Evolutionary conservation across 164 flowering plant species (phyloP).

Genomic region (Tetracentron sinense): DNA sequence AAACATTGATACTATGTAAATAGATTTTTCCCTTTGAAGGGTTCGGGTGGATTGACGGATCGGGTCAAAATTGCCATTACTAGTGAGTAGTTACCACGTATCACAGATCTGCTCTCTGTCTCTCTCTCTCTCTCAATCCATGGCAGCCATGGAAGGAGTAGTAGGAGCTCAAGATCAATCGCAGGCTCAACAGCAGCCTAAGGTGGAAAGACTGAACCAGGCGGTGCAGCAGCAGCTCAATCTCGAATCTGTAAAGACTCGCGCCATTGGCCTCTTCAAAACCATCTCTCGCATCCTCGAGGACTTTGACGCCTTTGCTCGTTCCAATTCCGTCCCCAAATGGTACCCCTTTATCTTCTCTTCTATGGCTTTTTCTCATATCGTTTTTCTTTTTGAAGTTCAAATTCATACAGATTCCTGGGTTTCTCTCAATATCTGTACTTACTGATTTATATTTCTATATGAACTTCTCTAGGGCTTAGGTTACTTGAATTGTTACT

Average conservation of each 20-base stretch:
- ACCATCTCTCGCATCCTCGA: slow-evolving; percentile 89
- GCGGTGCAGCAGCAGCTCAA: slow-evolving; percentile 79
- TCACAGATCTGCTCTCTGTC: neutral
- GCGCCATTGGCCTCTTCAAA: slow-evolving; percentile 79
- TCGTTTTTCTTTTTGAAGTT: neutral
- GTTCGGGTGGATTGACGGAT: too few relatives aligned
- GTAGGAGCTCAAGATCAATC: slow-evolving; percentile 20
- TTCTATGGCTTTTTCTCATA: neutral
- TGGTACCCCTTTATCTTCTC: slow-evolving; percentile 39
- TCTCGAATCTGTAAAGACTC: slow-evolving; percentile 65
- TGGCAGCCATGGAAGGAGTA: slow-evolving; percentile 28
- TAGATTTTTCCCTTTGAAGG: too few relatives aligned
- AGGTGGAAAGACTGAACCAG: slow-evolving; percentile 47
- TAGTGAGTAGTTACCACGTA: too few relatives aligned
- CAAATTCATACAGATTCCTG: neutral
- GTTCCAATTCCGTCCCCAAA: slow-evolving; percentile 74
- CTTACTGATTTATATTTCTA: too few relatives aligned
- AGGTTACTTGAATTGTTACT: too few relatives aligned
- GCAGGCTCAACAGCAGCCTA: slow-evolving; percentile 13
- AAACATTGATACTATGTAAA: too few relatives aligned
- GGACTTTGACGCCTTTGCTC: slow-evolving; percentile 63
- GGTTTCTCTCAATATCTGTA: too few relatives aligned
- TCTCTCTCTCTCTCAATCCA: neutral
- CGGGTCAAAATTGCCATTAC: too few relatives aligned
- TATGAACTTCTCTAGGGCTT: too few relatives aligned